phyloP scores from a whole-genome alignment of 139 green algal genomes.

The Chlamydomonas applanata region DNA sequence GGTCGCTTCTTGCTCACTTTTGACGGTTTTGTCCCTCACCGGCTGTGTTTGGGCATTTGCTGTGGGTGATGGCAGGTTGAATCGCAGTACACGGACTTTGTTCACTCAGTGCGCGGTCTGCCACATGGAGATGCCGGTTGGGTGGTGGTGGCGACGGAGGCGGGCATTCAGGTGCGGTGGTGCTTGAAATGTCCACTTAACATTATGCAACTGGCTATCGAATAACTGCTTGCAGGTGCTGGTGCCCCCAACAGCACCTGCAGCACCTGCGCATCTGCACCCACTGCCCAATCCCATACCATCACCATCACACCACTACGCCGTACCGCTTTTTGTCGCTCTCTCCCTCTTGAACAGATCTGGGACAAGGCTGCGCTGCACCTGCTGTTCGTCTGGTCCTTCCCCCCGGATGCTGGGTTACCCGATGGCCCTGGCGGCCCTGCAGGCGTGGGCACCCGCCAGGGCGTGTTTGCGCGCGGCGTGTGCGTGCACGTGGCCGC shows the following conservation, averaged over 20 bases:
- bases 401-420: conserved; percentile 8
- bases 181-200: no score
- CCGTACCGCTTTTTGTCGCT: no score
- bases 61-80: no score
- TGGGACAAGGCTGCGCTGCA: conserved; percentile 30
- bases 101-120: conserved; percentile 11
- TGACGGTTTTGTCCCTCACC: no score
- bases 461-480: conserved; percentile 13
- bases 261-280: no score
- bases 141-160: conserved; percentile 21
- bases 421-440: background rate
- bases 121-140: conserved; percentile 13
- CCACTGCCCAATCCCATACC: no score
- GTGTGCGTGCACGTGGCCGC: conserved; percentile 17
- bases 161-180: conserved; percentile 21
- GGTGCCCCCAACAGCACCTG: no score
- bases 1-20: no score
- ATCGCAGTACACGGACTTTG: conserved; percentile 12
- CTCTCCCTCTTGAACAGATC: conserved; percentile 14
- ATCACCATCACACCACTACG: no score
- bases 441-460: background rate
- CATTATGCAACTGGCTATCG: no score
- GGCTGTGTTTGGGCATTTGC: no score
- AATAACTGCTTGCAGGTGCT: no score
- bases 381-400: conserved; percentile 27